phyloP scores from a whole-genome alignment of 192 early-diverging fungal genomes.

The Dimargaris cristalligena region DNA sequence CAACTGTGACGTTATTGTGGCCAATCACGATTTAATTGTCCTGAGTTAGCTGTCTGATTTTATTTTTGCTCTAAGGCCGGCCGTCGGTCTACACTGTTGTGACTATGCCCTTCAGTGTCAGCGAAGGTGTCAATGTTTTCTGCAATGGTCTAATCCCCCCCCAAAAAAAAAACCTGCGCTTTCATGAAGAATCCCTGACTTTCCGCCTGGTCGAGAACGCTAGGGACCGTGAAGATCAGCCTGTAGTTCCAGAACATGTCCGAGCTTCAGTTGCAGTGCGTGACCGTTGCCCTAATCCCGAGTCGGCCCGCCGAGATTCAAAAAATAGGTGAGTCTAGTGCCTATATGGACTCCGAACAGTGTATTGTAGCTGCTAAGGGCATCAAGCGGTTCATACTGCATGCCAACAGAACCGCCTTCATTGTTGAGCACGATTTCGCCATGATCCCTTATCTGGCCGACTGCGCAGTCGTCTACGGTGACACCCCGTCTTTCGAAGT shows the following conservation, averaged over 20 bases:
- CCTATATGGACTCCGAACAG: constrained; percentile 97
- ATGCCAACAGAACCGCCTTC: constrained; percentile 93
- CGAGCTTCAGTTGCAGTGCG: constrained; percentile 98
- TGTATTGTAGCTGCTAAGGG: constrained; percentile 97
- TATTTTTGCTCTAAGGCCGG: constrained; percentile 94
- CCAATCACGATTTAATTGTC: constrained; percentile 97
- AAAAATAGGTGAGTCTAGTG: constrained; percentile 93
- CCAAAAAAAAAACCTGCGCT: constrained; percentile 97
- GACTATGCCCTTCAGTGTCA: constrained; percentile 87
- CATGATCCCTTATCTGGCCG: constrained; percentile 96
- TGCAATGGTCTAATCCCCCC: constrained; percentile 92
- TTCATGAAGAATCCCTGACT: constrained; percentile 87
- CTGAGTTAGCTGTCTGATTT: constrained; percentile 97
- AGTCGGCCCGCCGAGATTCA: constrained; percentile 91
- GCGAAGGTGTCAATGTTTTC: constrained; percentile 99
- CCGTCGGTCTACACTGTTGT: constrained; percentile 95
- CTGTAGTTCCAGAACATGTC: constrained; percentile 82
- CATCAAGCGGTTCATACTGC: constrained; percentile 94
- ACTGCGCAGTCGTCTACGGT: constrained; percentile 90
- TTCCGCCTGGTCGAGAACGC: constrained; percentile 88
- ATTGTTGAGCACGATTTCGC: constrained; percentile 99
- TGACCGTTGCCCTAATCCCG: constrained; percentile 79
- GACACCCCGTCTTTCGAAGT: constrained; percentile 78
- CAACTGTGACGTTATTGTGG: constrained; percentile 87
- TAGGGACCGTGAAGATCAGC: constrained; percentile 76